Percentiles rank a stretch among this genome's conserved stretches.
These are phyloP conservation scores for Metschnikowia koreensis DNA, from an alignment of 805 yeast species.

Conservation along the genomic window DNA sequence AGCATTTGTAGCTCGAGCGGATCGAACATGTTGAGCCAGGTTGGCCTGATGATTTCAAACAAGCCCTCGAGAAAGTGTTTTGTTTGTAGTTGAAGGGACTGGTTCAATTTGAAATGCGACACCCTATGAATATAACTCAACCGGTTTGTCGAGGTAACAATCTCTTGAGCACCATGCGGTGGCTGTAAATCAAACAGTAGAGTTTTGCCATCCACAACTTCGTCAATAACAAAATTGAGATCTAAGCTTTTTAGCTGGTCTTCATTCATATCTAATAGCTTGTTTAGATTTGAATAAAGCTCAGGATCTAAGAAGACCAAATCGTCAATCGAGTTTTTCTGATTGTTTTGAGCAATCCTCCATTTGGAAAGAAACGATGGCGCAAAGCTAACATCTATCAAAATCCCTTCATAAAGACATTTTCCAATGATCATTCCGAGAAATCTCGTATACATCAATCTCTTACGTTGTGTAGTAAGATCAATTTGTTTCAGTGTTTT, in stretches of 20 bases:
- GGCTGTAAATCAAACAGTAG: slow-evolving; percentile 54
- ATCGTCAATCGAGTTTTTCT: slow-evolving; percentile 73
- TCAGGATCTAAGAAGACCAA: slow-evolving; percentile 67
- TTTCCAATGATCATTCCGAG: slow-evolving; percentile 85
- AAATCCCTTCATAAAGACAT: slow-evolving; percentile 78
- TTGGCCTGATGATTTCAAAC: slow-evolving; percentile 60
- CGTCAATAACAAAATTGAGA: slow-evolving; percentile 64
- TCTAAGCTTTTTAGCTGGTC: slow-evolving; percentile 59
- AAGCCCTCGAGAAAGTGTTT: slow-evolving; percentile 68
- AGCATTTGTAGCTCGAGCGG: slow-evolving; percentile 79
- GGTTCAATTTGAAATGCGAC: slow-evolving; percentile 77
- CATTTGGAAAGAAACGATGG: slow-evolving; percentile 77
- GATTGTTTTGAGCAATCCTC: slow-evolving; percentile 41
- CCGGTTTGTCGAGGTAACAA: slow-evolving; percentile 61
- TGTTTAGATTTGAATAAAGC: slow-evolving; percentile 61
- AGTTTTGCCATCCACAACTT: slow-evolving; percentile 37
- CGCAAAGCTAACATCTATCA: slow-evolving; percentile 82
- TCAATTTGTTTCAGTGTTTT: slow-evolving; percentile 32
- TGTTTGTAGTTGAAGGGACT: slow-evolving; percentile 56
- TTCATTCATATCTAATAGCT: slow-evolving; percentile 53
- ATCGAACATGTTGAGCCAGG: slow-evolving; percentile 84
- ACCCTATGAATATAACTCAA: slow-evolving; percentile 73
- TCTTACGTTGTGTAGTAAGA: slow-evolving; percentile 24
- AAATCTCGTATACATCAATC: slow-evolving; percentile 47
- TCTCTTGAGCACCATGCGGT: slow-evolving; percentile 53